These are phyloP conservation scores for Aureobasidium zeae DNA, from an alignment of 2,329 filamentous ascomycete genomes.

Conservation along the genomic window DNA sequence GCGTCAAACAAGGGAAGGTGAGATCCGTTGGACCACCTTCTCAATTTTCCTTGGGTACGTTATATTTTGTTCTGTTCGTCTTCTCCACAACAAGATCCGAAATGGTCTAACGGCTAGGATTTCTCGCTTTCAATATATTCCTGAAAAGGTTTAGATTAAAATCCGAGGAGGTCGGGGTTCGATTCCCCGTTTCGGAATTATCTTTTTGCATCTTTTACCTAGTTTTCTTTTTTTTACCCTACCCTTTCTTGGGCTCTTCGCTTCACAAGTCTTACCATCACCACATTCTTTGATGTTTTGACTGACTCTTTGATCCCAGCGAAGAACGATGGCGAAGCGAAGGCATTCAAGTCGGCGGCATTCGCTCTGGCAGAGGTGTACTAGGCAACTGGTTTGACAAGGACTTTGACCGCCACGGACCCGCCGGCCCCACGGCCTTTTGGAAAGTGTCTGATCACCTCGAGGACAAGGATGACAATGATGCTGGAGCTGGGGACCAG, in stretches of 20 bases:
- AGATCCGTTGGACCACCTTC: conserved; percentile 65
- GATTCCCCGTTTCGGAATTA: conserved; percentile 21
- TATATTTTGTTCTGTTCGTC: neutral
- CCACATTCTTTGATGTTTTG: no score
- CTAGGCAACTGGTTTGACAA: conserved; percentile 72
- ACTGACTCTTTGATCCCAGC: conserved; percentile 31
- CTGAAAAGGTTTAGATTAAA: neutral
- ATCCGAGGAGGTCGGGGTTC: conserved; percentile 22
- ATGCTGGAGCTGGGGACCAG: neutral
- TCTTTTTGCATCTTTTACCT: conserved; percentile 6
- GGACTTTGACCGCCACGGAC: conserved; percentile 58
- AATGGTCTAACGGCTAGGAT: conserved; percentile 17
- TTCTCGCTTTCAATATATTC: conserved; percentile 13
- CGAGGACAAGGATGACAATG: conserved; percentile 11
- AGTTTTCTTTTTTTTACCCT: neutral
- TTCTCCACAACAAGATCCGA: conserved; percentile 2
- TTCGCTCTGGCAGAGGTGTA: conserved; percentile 55
- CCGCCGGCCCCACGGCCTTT: conserved; percentile 65
- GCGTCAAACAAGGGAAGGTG: conserved; percentile 56
- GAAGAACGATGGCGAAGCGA: conserved; percentile 69
- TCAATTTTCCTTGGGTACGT: conserved; percentile 49
- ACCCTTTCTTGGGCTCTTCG: neutral
- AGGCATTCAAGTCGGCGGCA: conserved; percentile 62
- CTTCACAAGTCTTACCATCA: neutral
- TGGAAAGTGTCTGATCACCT: conserved; percentile 54